phyloP scores from a whole-genome alignment of 306 rosid species.

The Dryas octopetala region DNA sequence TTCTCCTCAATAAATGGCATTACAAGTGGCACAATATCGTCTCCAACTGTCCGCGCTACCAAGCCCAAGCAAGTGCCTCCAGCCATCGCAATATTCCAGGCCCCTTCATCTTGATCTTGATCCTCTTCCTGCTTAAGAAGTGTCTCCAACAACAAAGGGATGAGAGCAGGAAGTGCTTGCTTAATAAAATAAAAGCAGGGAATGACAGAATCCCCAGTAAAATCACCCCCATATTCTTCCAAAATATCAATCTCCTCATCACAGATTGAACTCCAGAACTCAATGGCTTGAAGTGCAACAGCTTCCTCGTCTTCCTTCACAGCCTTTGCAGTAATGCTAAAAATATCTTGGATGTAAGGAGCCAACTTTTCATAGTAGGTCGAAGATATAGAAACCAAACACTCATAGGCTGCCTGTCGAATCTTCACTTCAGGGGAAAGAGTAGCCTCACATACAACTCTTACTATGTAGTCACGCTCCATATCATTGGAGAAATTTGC shows the following conservation, averaged over 20 bases:
- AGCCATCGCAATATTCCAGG: constrained; percentile 99
- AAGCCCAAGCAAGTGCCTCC: constrained; percentile 96
- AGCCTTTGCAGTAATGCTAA: constrained; percentile 83
- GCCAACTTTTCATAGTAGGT: constrained; percentile 85
- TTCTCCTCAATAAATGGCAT: constrained; percentile 94
- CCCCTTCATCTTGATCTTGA: constrained; percentile 97
- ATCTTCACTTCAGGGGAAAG: constrained; percentile 73
- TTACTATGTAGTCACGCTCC: constrained; percentile 87
- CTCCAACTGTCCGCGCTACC: constrained; percentile 92
- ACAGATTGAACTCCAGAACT: constrained; percentile 95
- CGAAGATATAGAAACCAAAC: constrained; percentile 86
- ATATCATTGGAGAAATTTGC: constrained; percentile 87
- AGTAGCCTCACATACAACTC: constrained; percentile 93
- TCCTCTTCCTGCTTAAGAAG: constrained; percentile 90
- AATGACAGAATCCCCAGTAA: constrained; percentile 71
- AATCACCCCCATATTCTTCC: constrained; percentile 88
- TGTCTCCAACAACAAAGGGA: constrained; percentile 85
- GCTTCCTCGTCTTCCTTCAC: constrained; percentile 90
- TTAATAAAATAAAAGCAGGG: constrained; percentile 85
- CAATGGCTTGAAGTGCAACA: constrained; percentile 90
- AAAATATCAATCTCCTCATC: constrained; percentile 90
- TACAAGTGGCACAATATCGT: constrained; percentile 84
- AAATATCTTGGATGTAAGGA: constrained; percentile 77
- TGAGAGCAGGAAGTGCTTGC: constrained; percentile 83
- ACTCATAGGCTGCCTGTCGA: constrained; percentile 80